phyloP scores from a whole-genome alignment of 2,329 filamentous ascomycete genomes.

The Fusarium buharicum region DNA sequence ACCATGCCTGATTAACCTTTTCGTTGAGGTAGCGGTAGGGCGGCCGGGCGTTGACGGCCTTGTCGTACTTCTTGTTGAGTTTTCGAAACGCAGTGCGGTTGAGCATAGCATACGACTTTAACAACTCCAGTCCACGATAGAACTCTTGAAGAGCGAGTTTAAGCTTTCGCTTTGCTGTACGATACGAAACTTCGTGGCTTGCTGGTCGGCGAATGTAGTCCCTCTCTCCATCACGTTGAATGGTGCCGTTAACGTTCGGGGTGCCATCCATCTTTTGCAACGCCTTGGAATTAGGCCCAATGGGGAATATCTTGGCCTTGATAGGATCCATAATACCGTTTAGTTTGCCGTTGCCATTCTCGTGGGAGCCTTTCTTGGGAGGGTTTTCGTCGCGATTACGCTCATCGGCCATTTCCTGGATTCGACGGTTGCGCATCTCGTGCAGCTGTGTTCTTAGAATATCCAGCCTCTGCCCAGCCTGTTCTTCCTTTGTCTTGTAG shows the following conservation, averaged over 20 bases:
- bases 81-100: slow-evolving; percentile 96
- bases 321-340: slow-evolving; percentile 64
- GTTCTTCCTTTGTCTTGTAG: slow-evolving; percentile 87
- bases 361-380: slow-evolving; percentile 28
- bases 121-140: slow-evolving; percentile 88
- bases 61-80: slow-evolving; percentile 99
- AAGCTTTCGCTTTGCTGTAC: slow-evolving; percentile 88
- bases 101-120: slow-evolving; percentile 89
- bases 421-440: slow-evolving; percentile 87
- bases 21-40: slow-evolving; percentile 86
- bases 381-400: slow-evolving; percentile 48
- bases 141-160: slow-evolving; percentile 93
- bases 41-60: slow-evolving; percentile 81
- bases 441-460: slow-evolving; percentile 85
- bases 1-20: slow-evolving; percentile 89
- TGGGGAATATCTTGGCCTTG: slow-evolving; percentile 63
- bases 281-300: slow-evolving; percentile 70
- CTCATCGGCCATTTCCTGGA: slow-evolving; percentile 72
- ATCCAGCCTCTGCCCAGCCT: slow-evolving; percentile 77
- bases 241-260: slow-evolving; percentile 52
- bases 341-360: slow-evolving; percentile 44
- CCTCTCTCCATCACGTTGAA: slow-evolving; percentile 50
- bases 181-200: slow-evolving; percentile 76
- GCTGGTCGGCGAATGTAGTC: slow-evolving; percentile 64
- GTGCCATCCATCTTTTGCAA: slow-evolving; percentile 65